Evolutionary conservation across 2,329 filamentous ascomycete genomes (phyloP).

Genomic region (Ceratocystis cubensis): DNA sequence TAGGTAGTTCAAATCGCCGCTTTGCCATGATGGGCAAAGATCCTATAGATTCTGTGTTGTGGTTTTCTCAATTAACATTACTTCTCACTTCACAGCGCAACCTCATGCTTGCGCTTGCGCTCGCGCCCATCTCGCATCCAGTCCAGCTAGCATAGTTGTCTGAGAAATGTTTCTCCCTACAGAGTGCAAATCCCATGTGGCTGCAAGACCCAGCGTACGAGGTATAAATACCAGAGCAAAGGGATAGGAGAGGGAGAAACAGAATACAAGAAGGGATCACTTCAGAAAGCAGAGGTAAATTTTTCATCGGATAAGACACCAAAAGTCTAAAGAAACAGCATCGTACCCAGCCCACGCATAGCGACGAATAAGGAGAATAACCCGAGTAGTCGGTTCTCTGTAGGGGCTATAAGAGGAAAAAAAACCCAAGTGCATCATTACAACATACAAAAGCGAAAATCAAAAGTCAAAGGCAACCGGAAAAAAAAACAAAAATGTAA

Average conservation of each 20-base stretch:
- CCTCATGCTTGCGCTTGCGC: background rate
- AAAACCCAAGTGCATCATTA: background rate
- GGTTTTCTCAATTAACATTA: background rate
- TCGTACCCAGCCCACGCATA: background rate
- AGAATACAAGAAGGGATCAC: background rate
- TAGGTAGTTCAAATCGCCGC: no score
- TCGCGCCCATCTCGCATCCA: background rate
- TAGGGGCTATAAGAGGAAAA: no score
- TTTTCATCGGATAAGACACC: background rate
- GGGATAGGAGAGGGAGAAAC: background rate
- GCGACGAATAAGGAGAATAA: no score
- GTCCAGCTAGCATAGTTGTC: background rate
- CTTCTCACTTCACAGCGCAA: background rate
- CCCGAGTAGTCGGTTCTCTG: no score
- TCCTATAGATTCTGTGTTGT: no score
- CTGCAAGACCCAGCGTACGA: background rate
- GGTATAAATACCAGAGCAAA: background rate
- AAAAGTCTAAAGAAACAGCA: background rate
- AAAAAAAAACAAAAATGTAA: background rate
- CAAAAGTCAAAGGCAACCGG: background rate
- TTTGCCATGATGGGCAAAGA: no score
- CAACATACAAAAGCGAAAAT: background rate
- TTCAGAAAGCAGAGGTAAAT: background rate
- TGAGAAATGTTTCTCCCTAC: constrained; percentile 7
- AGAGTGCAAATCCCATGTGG: constrained; percentile 3